Conservation (phyloP, 1,139 yeast species). For the Scheffersomyces titani region DNA sequence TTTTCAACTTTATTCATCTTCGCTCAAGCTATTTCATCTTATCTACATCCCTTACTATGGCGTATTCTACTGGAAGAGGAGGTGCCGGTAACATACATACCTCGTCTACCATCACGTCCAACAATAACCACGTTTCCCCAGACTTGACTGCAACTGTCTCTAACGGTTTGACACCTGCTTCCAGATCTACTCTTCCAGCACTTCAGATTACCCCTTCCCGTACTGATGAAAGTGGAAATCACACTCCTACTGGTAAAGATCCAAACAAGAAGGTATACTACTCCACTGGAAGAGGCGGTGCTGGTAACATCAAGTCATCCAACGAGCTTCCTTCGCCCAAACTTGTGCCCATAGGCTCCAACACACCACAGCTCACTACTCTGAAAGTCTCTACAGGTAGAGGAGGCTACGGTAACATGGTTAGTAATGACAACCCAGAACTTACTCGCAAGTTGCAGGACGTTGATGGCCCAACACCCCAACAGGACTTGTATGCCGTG, state of each 20-base stretch:
- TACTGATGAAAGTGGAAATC: constrained; percentile 1
- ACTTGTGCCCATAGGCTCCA: constrained; percentile 60
- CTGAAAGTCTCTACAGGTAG: constrained; percentile 72
- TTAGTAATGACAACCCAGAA: constrained; percentile 61
- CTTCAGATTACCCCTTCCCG: constrained; percentile 6
- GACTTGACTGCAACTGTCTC: background rate
- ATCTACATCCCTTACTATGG: constrained; percentile 7
- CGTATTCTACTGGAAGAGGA: constrained; percentile 25
- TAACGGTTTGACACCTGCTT: background rate
- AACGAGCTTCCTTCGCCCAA: constrained; percentile 52
- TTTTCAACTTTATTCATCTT: background rate
- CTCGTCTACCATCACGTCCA: constrained; percentile 19
- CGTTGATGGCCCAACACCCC: constrained; percentile 44
- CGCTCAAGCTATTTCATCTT: background rate
- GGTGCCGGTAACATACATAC: constrained; percentile 28
- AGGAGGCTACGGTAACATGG: constrained; percentile 83
- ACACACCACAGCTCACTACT: constrained; percentile 60
- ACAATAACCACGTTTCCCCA: constrained; percentile 12
- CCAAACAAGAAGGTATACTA: constrained; percentile 39
- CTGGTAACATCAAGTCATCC: constrained; percentile 64
- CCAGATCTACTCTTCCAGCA: constrained; percentile 2
- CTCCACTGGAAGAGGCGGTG: constrained; percentile 83
- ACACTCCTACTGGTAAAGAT: constrained; percentile 3
- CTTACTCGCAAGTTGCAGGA: constrained; percentile 69
- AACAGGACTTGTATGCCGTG: constrained; percentile 36